Evolutionary conservation across 2,329 filamentous ascomycete genomes (phyloP), one percentile per base, ranked within the genome.

Genomic region (Penicillium corylophilum): DNA sequence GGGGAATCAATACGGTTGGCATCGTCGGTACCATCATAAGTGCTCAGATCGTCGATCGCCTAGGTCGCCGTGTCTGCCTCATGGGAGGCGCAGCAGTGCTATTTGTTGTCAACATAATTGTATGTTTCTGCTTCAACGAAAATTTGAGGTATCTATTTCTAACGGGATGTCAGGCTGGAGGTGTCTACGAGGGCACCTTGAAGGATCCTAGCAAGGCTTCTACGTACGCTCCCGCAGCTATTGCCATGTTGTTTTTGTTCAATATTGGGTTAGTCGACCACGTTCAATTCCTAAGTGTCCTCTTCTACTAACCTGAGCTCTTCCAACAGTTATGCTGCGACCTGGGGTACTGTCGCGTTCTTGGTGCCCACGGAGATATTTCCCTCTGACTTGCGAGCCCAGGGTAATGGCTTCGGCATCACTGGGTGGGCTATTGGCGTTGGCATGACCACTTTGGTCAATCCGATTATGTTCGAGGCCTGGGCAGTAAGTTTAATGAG

Each of bases 361-460:
- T 65, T 80, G 6, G 62, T 79, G 4, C 78, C 77, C 0, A 82
- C 80, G 0, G 81, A 84, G 63, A 82, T 84, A 50, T 84, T 80
- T 67, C 76, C 81, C 1, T 78, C 75, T 15, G 77, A 80, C 39
- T 74, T 83, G 46, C 75, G 82, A 20, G 80, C 81, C n/a, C 78
- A 83, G 61, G 82, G 81, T 7, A 81, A 83, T 60, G 79, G 79
- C 7, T 82, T 84, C 56, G 78, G 78, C 16, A 82, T 84, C 52
- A 79, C 79, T 2, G 80, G 81, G 1, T 84, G 82, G 81, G 80
- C 82, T 16, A 75, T 82, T 51, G 82, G 80, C 33, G 77, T 79
- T 8, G 80, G 80, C 31, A 77, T 78, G 76, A 82, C 80, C 1
- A 73, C 74, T 2, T 69, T 82, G 42, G 75, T 82, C 54, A 82